Evolutionary conservation across 257 asterid species (phyloP), one percentile per base, ranked within the genome.

Genomic region (Mentha longifolia): DNA sequence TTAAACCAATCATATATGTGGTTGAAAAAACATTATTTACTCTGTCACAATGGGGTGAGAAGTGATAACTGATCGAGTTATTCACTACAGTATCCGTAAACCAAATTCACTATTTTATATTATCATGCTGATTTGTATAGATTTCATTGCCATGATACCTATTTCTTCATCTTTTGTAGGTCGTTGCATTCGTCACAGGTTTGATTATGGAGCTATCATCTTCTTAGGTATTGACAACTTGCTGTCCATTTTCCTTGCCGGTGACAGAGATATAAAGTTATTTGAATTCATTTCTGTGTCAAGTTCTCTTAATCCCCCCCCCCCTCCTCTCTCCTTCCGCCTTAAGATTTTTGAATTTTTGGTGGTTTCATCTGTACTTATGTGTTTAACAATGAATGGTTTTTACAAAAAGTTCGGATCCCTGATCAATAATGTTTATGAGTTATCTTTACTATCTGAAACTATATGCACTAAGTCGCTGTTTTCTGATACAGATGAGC

Each of bases 121-220:
- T 33, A 54, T 64, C 22, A 60, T 39, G 31, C 43, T 43, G 45
- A 33, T 63, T 49, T 39, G 61, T 37, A 55, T 46, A 35, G 37
- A 61, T 74, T 56, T 62, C 65, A 39, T 62, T 50, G 22, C 60
- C 61, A 30, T 77, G 73, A 74, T 43, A 15, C 60, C 13, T 62
- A 61, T 59, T 78, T 39, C 54, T 61, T 51, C 66, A 15, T 62
- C 51, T 70, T 76, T 60, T 88, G 87, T 76, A 95, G 99, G 99
- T 42, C 95, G 99, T 64, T 95, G 99, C 85, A 92, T 95, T 74
- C 86, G 99, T 12, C 99, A 95, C 83, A 86, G 82, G 78, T 87
- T 80, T 81, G 99, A 95, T 76, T 89, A 95, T 81, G 99, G 99
- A 70, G 99, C 96, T 74, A 77, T 95, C 78, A 85, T 95, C 80